Conservation (phyloP, 768 basidiomycete genomes). For the Suillus fuscotomentosus region DNA sequence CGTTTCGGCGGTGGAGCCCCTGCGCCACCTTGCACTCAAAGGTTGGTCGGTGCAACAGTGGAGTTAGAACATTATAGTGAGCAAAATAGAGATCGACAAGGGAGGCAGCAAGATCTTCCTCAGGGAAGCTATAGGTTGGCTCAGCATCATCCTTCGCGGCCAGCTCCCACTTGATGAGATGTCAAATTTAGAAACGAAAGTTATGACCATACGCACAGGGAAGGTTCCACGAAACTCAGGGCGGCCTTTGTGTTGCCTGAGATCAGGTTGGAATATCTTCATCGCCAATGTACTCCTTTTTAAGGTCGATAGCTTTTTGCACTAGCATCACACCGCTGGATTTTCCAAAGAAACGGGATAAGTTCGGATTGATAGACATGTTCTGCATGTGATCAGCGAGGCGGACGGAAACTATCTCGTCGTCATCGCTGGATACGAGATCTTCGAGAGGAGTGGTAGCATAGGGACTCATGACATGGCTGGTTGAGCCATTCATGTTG, state of each 20-base stretch:
- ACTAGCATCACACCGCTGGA: constrained; percentile 42
- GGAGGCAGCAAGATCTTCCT: constrained; percentile 42
- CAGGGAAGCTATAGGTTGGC: constrained; percentile 45
- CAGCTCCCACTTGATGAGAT: constrained; percentile 24
- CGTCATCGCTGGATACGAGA: constrained; percentile 27
- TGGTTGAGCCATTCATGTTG: constrained; percentile 9
- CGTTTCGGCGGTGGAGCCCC: constrained; percentile 48
- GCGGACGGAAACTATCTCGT: constrained; percentile 19
- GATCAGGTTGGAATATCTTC: constrained; percentile 19
- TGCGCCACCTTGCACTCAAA: constrained; percentile 54
- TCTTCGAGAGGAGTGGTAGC: constrained; percentile 16
- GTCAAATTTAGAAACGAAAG: constrained; percentile 1
- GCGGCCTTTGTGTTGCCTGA: constrained; percentile 7
- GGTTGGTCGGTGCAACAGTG: constrained; percentile 71
- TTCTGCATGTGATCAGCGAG: constrained; percentile 25
- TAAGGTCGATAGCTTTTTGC: constrained; percentile 54
- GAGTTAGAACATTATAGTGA: constrained; percentile 52
- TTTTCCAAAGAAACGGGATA: constrained; percentile 36
- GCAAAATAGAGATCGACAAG: constrained; percentile 69
- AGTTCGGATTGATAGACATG: constrained; percentile 14
- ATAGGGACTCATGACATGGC: constrained; percentile 13
- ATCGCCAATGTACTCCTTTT: constrained; percentile 51
- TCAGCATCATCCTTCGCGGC: constrained; percentile 19
- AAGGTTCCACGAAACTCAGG: constrained; percentile 23
- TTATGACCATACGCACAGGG: constrained; percentile 24